phyloP scores from a whole-genome alignment of 2,329 filamentous ascomycete species.

The Exophiala viscosa region DNA sequence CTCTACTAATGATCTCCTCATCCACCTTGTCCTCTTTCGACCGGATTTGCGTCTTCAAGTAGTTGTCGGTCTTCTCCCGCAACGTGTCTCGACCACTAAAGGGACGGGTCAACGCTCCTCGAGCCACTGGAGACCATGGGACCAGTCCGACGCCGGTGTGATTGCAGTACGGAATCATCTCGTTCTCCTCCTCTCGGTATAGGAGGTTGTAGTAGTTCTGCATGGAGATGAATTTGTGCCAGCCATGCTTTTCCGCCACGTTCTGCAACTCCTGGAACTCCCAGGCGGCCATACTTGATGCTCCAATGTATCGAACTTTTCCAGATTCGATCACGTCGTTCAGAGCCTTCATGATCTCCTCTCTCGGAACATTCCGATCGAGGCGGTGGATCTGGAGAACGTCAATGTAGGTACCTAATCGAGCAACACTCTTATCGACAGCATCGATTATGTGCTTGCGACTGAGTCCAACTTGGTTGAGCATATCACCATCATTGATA shows the following conservation, averaged over 20 bases:
- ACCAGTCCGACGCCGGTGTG: constrained; percentile 38
- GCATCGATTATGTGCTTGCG: constrained; percentile 61
- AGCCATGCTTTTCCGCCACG: constrained; percentile 47
- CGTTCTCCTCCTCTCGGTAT: constrained; percentile 47
- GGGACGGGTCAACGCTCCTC: constrained; percentile 47
- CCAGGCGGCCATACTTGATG: constrained; percentile 35
- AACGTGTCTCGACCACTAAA: constrained; percentile 41
- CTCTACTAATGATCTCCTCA: constrained; percentile 51
- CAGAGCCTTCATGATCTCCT: constrained; percentile 49
- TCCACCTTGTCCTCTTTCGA: constrained; percentile 46
- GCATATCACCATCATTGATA: constrained; percentile 25
- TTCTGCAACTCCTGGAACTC: constrained; percentile 47
- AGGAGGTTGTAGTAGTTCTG: constrained; percentile 44
- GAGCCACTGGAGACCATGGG: constrained; percentile 41
- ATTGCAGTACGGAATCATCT: constrained; percentile 42
- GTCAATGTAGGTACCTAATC: constrained; percentile 48
- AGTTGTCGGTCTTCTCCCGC: constrained; percentile 44
- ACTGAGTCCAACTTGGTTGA: constrained; percentile 47
- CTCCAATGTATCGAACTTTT: constrained; percentile 36
- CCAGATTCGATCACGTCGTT: constrained; percentile 45
- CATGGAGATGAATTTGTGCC: constrained; percentile 53
- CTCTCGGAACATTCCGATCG: constrained; percentile 40
- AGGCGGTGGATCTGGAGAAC: constrained; percentile 51
- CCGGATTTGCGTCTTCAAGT: constrained; percentile 41
- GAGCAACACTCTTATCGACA: constrained; percentile 49